phyloP scores from a whole-genome alignment of 441 rosid species.

The Arabidopsis lyrata region DNA sequence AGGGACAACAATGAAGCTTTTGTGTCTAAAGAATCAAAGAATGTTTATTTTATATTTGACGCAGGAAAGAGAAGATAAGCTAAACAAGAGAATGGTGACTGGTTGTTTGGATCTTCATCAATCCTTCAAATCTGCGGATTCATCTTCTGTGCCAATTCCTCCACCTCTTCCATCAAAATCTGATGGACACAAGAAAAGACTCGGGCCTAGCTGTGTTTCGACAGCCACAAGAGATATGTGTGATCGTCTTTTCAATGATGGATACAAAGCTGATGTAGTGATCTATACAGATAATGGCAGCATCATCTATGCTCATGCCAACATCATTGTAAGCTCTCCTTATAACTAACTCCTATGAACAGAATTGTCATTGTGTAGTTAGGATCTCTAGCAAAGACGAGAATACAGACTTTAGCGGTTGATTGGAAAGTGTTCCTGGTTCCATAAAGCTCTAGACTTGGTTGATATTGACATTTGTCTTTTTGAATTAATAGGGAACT shows the following conservation, averaged over 20 bases:
- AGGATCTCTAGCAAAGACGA: not conserved
- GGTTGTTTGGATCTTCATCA: constrained; percentile 34
- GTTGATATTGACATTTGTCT: not conserved
- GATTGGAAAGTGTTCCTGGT: not conserved
- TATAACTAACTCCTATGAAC: not conserved
- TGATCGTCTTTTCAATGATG: constrained; percentile 81
- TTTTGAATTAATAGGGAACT: constrained; percentile 61
- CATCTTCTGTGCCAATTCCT: constrained; percentile 68
- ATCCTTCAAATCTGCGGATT: constrained; percentile 30
- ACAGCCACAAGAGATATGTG: constrained; percentile 57
- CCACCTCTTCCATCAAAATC: constrained; percentile 53
- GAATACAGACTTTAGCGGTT: not conserved
- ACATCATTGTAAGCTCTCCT: constrained; percentile 59
- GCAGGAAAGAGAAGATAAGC: constrained; percentile 36
- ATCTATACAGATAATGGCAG: constrained; percentile 62
- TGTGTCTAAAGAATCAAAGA: not conserved
- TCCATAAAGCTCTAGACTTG: not conserved
- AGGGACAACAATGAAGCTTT: not conserved
- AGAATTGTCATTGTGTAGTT: not conserved
- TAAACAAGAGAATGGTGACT: constrained; percentile 46
- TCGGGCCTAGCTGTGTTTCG: constrained; percentile 45
- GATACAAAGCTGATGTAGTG: constrained; percentile 71
- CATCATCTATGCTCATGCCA: constrained; percentile 71
- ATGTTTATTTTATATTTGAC: constrained; percentile 23
- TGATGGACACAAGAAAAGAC: constrained; percentile 30